Base-by-base conservation (phyloP, 352 stramenopile genomes). In the Phytopythium chamaehyphon region DNA sequence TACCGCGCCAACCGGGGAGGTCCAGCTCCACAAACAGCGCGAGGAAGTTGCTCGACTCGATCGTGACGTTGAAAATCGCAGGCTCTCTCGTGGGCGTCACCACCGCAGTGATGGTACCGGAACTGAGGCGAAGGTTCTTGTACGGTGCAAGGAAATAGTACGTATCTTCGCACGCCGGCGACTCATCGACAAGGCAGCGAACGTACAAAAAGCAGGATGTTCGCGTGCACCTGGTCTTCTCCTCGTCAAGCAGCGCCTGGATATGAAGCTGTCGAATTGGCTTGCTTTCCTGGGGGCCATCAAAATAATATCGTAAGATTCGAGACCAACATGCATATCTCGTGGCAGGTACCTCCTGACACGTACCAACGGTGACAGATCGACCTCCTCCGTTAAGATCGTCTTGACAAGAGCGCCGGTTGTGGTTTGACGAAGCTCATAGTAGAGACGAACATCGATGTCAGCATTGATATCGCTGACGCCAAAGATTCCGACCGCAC, bases 1-100 rank as follows among this genome's bases (percentile, higher is more conserved):
- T 73, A 1, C 85, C 85, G 1, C 61, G 54, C 31, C 83, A 59
- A n/a, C 59, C 57, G 2, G 49, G 59, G 6, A 56, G 63, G 40
- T 88, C 65, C 23, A 95, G 40, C 53, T 87, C 80, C 26, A 93
- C 85, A 47, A 93, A 93, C 16, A 92, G 60, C n/a, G 79, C 81
- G 37, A 88, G 71, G 31, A 82, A 78, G 22, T 55, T 48, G 6
- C 78, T 79, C 19, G 62, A 63, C 6, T 63, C 61, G 26, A 90
- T 59, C 51, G 67, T 63, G 21, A 93, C 74, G 12, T 66, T 58
- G 31, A 87, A 76, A 33, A 51, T 40, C 7, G 15, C 22, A 6
- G 15, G 19, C 16, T 55, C 50, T 39, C 16, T n/a, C 9, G 31
- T 26, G 6, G 45, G n/a, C 10, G 45, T 15, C 18, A 47, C 24